phyloP scores from a whole-genome alignment of 352 stramenopile species.

The Globisporangium solare region DNA sequence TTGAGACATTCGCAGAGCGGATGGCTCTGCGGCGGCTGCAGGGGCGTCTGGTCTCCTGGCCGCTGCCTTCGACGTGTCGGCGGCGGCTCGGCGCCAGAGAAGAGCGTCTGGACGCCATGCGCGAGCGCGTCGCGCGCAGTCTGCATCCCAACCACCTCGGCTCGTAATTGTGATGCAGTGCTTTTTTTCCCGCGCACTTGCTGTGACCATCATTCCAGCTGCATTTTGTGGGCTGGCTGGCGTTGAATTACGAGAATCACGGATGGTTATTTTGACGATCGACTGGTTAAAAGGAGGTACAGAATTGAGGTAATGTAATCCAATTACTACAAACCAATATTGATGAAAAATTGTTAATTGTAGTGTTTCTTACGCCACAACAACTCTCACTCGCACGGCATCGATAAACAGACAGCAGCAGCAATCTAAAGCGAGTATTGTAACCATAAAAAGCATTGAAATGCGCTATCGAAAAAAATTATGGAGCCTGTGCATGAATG shows the following conservation, averaged over 20 bases:
- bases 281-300: too few species aligned
- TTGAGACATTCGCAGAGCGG: slow-evolving; percentile 38
- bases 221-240: too few species aligned
- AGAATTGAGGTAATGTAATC: too few species aligned
- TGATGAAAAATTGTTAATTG: too few species aligned
- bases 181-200: too few species aligned
- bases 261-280: too few species aligned
- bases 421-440: background rate
- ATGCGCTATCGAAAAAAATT: slow-evolving; percentile 9
- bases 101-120: slow-evolving; percentile 38
- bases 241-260: too few species aligned
- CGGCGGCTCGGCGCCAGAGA: slow-evolving; percentile 14
- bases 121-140: slow-evolving; percentile 26
- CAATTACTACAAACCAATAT: too few species aligned
- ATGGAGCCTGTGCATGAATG: slow-evolving; percentile 8
- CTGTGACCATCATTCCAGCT: too few species aligned
- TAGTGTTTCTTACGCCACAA: background rate
- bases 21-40: slow-evolving; percentile 12
- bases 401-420: slow-evolving; percentile 4
- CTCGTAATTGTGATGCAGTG: background rate
- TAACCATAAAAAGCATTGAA: slow-evolving; percentile 7
- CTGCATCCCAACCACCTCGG: slow-evolving; percentile 9
- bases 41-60: background rate
- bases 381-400: too few species aligned
- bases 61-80: background rate